Base-by-base conservation (phyloP, 2,329 filamentous ascomycete genomes). In the Alternaria viburni region DNA sequence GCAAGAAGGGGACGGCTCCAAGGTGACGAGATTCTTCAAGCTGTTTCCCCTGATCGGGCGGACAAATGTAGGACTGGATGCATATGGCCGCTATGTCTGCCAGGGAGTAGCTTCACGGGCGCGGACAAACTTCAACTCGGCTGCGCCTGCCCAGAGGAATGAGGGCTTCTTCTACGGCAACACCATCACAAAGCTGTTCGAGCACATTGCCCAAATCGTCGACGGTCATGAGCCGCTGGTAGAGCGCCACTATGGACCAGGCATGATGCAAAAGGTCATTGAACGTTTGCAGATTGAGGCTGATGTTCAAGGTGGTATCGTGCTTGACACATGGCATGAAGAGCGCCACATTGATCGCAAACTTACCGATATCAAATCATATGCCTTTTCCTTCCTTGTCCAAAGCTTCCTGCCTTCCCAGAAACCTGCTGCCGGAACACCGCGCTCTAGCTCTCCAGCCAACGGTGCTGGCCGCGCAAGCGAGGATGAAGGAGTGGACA, bases 21-120 rank as follows among this genome's bases (percentile, higher is more conserved):
- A 92, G 77, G 93, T 99, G 57, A 97, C 96, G 1, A 86, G 96
- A 45, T 99, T 99, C 84, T 99, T 99, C 84, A 99, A 99, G 83
- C 84, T 99, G 41, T 99, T 99, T 74, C 96, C 96, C 15, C 83
- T 99, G 36, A 97, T 99, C 75, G 94, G 92, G 13, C 88, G 94
- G 65, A 90, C 93, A 3, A 92, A 97, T 59, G 92, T 95, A 8
- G 96, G 96, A 1, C 80, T 99, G 60, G 95, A 99, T 80, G 93
- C 97, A 4, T 99, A 99, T 78, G 96, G 96, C 2, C 88, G 91
- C 70, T 99, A 98, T 79, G 95, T 99, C 28, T 99, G 96, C 75
- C 93, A 96, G 78, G 96, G 96, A 15, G 95, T 99, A 41, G 93
- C 95, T 7, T 88, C 90, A 15, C 89, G 91, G 57, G 96, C 96